Conservation (phyloP, 75 land plant species). For the Sequoiadendron giganteum region DNA sequence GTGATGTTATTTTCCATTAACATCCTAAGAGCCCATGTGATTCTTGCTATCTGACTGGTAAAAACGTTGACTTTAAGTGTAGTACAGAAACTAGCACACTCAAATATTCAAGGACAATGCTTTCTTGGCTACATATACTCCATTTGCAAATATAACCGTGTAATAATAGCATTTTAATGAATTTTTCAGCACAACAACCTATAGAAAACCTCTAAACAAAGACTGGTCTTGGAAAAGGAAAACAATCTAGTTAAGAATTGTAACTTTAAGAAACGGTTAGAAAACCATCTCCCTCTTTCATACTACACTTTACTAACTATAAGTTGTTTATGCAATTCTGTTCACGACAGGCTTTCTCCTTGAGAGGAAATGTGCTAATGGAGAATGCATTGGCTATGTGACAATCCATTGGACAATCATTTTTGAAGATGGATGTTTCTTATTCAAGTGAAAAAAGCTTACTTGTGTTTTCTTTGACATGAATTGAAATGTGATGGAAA, state of each 20-base stretch:
- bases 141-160: not conserved
- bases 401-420: not conserved
- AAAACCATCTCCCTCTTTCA: not conserved
- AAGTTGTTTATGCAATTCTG: not conserved
- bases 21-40: not conserved
- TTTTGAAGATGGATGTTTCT: not conserved
- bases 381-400: too few relatives aligned
- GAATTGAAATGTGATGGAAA: too few relatives aligned
- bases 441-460: not conserved
- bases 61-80: not conserved
- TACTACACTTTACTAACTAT: not conserved
- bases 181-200: not conserved
- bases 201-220: not conserved
- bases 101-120: not conserved
- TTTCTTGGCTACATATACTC: not conserved
- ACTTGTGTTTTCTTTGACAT: not conserved
- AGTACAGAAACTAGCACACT: not conserved
- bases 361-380: not conserved
- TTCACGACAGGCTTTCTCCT: slow-evolving; percentile 3
- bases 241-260: not conserved
- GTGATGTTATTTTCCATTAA: not conserved
- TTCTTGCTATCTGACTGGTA: not conserved
- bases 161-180: not conserved
- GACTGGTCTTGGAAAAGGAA: not conserved
- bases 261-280: not conserved